Conservation (phyloP, 176 grass and related monocot species). For the Pharus latifolius region DNA sequence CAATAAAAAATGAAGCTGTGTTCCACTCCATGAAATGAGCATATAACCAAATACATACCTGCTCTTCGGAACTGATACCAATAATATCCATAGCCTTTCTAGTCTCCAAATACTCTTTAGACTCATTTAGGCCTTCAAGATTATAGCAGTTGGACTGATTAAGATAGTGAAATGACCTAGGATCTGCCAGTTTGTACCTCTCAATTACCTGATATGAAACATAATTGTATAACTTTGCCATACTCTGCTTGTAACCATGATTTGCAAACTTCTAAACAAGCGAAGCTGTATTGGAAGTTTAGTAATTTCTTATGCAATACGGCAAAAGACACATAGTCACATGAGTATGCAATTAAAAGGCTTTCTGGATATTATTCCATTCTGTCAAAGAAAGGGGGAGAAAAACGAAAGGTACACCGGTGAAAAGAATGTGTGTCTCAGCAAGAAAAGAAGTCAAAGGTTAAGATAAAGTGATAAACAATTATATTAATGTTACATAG, state of each 20-base stretch:
- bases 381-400: no score
- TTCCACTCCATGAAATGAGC: no score
- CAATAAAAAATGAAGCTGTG: not conserved
- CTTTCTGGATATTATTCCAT: no score
- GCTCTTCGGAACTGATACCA: conserved; percentile 73
- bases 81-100: conserved; percentile 95
- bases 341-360: not conserved
- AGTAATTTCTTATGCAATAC: not conserved
- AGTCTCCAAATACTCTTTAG: conserved; percentile 91
- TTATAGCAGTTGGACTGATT: conserved; percentile 91
- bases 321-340: not conserved
- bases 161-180: conserved; percentile 83
- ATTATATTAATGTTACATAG: not conserved
- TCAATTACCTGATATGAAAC: conserved; percentile 54
- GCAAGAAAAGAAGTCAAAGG: no score
- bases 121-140: conserved; percentile 81
- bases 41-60: conserved; percentile 39
- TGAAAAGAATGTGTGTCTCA: no score
- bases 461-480: not conserved
- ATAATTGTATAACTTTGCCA: conserved; percentile 6
- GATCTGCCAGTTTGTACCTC: conserved; percentile 75
- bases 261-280: not conserved
- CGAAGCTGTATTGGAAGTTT: not conserved
- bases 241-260: not conserved
- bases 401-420: no score